Evolutionary conservation across 2,329 filamentous ascomycete species (phyloP), one percentile per base, ranked within the genome.

Genomic region (Diplodia intermedia): DNA sequence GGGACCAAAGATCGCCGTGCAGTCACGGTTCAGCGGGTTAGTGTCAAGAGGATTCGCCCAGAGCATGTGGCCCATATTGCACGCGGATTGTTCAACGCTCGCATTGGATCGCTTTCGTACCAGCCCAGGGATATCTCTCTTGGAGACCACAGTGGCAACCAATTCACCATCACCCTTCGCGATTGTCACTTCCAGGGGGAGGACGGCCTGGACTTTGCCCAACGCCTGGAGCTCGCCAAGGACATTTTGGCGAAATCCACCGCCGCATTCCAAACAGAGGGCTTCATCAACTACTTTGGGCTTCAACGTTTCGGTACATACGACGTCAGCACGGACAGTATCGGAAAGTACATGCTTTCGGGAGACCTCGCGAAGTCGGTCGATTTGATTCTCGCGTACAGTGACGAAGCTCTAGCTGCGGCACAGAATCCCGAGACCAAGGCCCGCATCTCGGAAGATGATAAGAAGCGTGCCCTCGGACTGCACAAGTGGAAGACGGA

Each of bases 281-380:
- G 95, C 2, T 99, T 96, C 83, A 89, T 99, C 80, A 99, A 99
- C 80, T 99, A 98, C 82, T 99, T 94, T 75, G 95, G 95, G 9
- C 88, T 98, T n/a, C 95, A 99, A 80, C 89, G 95, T 29, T 99
- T 99, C 74, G 95, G 95, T 33, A 94, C 93, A 0, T 94, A 95
- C 78, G 83, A 88, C 33, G 90, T 92, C 14, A 91, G 93, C 40
- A 99, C 95, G 0, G 93, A 98, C 75, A 86, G 90, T 50, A 84
- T 97, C 61, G 95, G 95, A 60, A 88, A 90, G 76, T 90, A 92
- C 77, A 93, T 99, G 76, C 85, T 99, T 0, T 86, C 91, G 72
- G 90, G 88, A 36, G 89, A 97, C 74, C 93, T 93, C 72, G 86
- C 94, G 75, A 91, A 88, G 38, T 94, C 94, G 15, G 88, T 95